Base-by-base conservation (phyloP, 805 yeast genomes). In the Nakazawaea ernobii region DNA sequence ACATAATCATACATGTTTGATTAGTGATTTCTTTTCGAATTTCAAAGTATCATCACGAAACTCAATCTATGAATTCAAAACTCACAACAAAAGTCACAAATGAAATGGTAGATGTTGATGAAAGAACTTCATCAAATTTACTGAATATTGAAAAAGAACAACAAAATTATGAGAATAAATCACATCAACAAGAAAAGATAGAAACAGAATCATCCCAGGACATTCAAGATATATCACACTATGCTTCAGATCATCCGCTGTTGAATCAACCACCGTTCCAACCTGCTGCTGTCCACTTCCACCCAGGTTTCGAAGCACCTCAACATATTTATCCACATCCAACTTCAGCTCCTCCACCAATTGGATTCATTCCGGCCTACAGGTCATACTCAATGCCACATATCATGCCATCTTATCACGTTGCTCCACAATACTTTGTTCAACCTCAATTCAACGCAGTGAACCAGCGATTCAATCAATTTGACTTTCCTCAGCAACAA, bases 351-450 rank as follows among this genome's bases (percentile, higher is more conserved):
- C 11, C 35, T 36, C 15, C 32, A 35, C 13, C 27, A 24, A 42
- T 9, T 6, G n/a, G n/a, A 35, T 9, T 14, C 15, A 35, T 13
- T 33, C 26, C 39, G 24, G 32, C 37, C 6, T 32, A 39, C 38
- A 39, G 49, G 17, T 35, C 49, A 6, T 8, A 11, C 4, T 46
- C 49, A 32, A 10, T 46, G 4, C 49, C 49, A 26, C 44, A 40
- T 27, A 35, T 46, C 14, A 40, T 46, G 49, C 49, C 49, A 15
- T 42, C 49, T 6, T 47, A 37, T 26, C 43, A 42, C 8, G 14
- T 35, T 11, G 30, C 36, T 9, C 40, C 33, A n/a, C 45, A 15
- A 37, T 46, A 30, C 28, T 27, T 33, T 17, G 24, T 44, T 20
- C 37, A 15, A 11, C 30, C 4, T 10, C 36, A 26, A 24, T 43